Conservation (phyloP, 768 basidiomycete species). For the Serendipita indica region DNA sequence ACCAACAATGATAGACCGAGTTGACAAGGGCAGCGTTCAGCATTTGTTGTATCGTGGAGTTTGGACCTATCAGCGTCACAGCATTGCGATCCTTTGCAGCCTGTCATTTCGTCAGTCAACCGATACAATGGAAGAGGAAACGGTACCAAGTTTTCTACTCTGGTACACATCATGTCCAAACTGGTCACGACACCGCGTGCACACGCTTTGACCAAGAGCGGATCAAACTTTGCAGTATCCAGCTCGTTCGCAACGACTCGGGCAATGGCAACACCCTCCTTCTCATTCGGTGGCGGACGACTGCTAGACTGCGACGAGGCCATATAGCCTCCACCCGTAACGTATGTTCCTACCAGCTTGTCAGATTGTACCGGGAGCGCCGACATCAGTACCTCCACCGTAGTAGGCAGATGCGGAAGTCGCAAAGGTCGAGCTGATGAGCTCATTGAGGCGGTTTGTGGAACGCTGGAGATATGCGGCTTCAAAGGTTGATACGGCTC, state of each 20-base stretch:
- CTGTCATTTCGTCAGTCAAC: slow-evolving; percentile 27
- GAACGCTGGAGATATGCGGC: slow-evolving; percentile 77
- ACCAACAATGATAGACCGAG: slow-evolving; percentile 65
- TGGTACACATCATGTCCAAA: slow-evolving; percentile 50
- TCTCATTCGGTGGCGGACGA: slow-evolving; percentile 45
- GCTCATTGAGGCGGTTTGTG: slow-evolving; percentile 69
- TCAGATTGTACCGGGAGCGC: not conserved
- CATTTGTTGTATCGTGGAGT: slow-evolving; percentile 63
- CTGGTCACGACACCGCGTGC: slow-evolving; percentile 56
- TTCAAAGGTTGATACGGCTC: slow-evolving; percentile 72
- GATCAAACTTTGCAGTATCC: slow-evolving; percentile 86
- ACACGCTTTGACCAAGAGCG: slow-evolving; percentile 63
- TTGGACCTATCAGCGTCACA: slow-evolving; percentile 55
- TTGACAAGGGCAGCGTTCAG: slow-evolving; percentile 66
- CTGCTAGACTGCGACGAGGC: slow-evolving; percentile 29
- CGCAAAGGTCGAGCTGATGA: slow-evolving; percentile 60
- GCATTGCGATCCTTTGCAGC: slow-evolving; percentile 64
- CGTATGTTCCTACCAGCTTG: not conserved
- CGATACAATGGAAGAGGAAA: not conserved
- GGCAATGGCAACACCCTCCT: slow-evolving; percentile 64
- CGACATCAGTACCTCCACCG: not conserved
- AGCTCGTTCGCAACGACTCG: slow-evolving; percentile 78
- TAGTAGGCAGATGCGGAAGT: not conserved
- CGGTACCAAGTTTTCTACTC: slow-evolving; percentile 57
- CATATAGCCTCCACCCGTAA: not conserved